Evolutionary conservation across 2,329 filamentous ascomycete genomes (phyloP), one percentile per base, ranked within the genome.

Genomic region (Arthrocladium fulminans): DNA sequence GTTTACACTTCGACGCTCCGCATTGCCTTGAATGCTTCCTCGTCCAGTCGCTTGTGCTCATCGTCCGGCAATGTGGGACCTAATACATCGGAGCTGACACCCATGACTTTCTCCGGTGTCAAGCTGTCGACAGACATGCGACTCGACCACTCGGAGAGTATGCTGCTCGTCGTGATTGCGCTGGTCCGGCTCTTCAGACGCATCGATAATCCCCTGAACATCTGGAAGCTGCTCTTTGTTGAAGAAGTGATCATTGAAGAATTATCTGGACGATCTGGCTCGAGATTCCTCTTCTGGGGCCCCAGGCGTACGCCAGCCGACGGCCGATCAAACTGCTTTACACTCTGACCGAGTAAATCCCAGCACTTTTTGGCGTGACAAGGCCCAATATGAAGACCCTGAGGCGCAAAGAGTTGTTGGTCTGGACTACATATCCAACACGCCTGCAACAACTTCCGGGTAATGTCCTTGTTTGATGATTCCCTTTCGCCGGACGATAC

Each of bases 61-160:
- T 35, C 32, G 4, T 9, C 32, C 6, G 32, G n/a, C 32, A 35
- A 35, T 5, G 13, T 35, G n/a, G 32, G 32, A 9, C 32, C n/a
- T 5, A 35, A 15, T 8, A 35, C 13, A 15, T 35, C 32, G 10
- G 32, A 7, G 6, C 32, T 15, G n/a, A n/a, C 6, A 8, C 32
- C 32, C 7, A 35, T 9, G 6, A 35, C 32, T 15, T n/a, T 35
- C n/a, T 35, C 32, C 32, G 32, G 37, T 19, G 8, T 40, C 8
- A 40, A 40, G n/a, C 37, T 40, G n/a, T 40, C 37, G 23, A 40
- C 17, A n/a, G 37, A 40, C 37, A 40, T 24, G 22, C 17, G 37
- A 22, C 37, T 15, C 37, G 37, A 40, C 17, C 37, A 40, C 17
- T 40, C 23, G 6, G 37, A 24, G 8, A 20, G 17, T 6, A 24